Percentiles rank a stretch among this genome's conserved stretches.
phyloP scores from a whole-genome alignment of 768 basidiomycete species.

The Rubroboletus pulcherrimus region DNA sequence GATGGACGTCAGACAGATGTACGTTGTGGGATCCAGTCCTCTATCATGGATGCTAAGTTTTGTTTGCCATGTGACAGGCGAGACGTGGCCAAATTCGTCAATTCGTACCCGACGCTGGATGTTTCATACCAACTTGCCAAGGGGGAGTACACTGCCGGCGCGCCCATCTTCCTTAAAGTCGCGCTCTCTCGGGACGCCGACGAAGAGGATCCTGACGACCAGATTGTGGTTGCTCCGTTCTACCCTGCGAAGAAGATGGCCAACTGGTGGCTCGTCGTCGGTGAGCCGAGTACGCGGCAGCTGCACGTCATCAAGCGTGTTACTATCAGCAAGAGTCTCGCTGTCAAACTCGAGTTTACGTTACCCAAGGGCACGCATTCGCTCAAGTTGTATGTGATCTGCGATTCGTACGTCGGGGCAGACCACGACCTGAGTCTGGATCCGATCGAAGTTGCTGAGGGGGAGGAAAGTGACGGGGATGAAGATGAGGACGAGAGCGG shows the following conservation, averaged over 20 bases:
- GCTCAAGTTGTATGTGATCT: conserved; percentile 87
- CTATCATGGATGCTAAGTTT: background rate
- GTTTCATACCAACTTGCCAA: conserved; percentile 83
- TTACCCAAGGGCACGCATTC: conserved; percentile 79
- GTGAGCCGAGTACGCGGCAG: conserved; percentile 75
- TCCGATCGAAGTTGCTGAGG: conserved; percentile 82
- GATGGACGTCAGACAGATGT: conserved; percentile 88
- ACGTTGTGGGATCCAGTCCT: conserved; percentile 30
- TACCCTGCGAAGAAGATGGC: conserved; percentile 89
- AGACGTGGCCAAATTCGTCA: conserved; percentile 93
- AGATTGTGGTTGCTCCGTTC: conserved; percentile 87
- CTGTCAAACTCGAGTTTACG: conserved; percentile 85
- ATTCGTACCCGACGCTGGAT: conserved; percentile 96
- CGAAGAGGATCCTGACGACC: conserved; percentile 69
- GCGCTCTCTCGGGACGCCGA: conserved; percentile 78
- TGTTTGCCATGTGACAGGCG: conserved; percentile 48
- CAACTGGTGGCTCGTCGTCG: conserved; percentile 97
- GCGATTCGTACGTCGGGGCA: conserved; percentile 87
- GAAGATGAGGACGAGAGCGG: conserved; percentile 42
- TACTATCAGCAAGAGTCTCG: conserved; percentile 69
- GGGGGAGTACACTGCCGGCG: conserved; percentile 80
- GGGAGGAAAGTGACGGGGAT: conserved; percentile 82
- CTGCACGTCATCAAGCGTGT: conserved; percentile 84
- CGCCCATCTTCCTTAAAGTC: conserved; percentile 80
- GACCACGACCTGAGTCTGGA: conserved; percentile 89